These are phyloP conservation scores for Aegilops longissima DNA, from an alignment of 176 grass and related monocot genomes.

Conservation along the genomic window DNA sequence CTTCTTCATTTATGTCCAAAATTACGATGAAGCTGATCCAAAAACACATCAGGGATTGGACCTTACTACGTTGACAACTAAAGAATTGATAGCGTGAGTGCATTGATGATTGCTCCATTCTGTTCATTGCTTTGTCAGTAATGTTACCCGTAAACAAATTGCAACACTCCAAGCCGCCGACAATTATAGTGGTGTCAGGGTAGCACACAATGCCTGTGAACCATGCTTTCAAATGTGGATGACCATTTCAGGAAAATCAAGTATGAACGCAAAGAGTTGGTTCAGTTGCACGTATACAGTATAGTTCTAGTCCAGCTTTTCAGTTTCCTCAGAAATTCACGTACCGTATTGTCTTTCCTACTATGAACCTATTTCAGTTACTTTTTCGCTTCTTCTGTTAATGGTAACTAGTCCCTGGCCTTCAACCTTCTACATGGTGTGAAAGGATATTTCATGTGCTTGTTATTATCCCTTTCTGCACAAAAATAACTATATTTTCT, in stretches of 20 bases:
- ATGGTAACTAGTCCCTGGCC: not conserved
- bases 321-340: not conserved
- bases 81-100: constrained; percentile 78
- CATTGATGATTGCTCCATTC: constrained; percentile 10
- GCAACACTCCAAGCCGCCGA: not conserved
- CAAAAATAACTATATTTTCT: constrained; percentile 23
- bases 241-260: not conserved
- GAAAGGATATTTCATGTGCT: constrained; percentile 20
- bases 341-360: not conserved
- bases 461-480: constrained; percentile 1
- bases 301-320: not conserved
- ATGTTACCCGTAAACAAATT: constrained; percentile 8
- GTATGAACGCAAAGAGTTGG: not conserved
- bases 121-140: not conserved
- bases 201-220: not conserved
- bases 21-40: constrained; percentile 83
- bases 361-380: constrained; percentile 1
- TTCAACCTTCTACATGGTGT: not conserved
- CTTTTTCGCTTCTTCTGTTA: not conserved
- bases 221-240: constrained; percentile 29
- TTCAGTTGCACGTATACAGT: not conserved
- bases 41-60: constrained; percentile 88
- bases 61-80: constrained; percentile 74
- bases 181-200: not conserved
- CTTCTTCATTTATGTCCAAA: constrained; percentile 94